Conservation (phyloP, 805 yeast genomes). For the Pichia cephalocereana region DNA sequence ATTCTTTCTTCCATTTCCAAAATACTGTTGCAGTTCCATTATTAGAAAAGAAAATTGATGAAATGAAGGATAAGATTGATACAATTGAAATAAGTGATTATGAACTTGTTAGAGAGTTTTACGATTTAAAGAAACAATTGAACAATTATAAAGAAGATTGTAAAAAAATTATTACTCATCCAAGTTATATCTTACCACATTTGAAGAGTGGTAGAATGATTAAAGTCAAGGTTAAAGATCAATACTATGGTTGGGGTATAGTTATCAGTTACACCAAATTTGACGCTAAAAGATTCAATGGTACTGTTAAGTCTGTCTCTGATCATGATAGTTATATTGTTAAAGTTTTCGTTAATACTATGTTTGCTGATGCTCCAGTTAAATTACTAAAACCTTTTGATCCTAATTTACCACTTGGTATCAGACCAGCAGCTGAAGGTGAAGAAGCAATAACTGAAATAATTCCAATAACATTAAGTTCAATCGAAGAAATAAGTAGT, state of each 20-base stretch:
- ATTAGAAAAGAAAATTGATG: slow-evolving; percentile 58
- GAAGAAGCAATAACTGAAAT: slow-evolving; percentile 68
- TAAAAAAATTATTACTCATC: slow-evolving; percentile 80
- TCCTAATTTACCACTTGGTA: slow-evolving; percentile 79
- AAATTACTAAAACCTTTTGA: slow-evolving; percentile 68
- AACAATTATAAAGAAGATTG: slow-evolving; percentile 65
- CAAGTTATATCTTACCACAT: slow-evolving; percentile 75
- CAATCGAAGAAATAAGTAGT: slow-evolving; percentile 68
- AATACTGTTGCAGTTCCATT: slow-evolving; percentile 85
- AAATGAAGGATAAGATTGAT: slow-evolving; percentile 40
- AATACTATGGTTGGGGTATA: slow-evolving; percentile 95
- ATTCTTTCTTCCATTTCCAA: slow-evolving; percentile 93
- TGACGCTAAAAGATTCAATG: slow-evolving; percentile 33
- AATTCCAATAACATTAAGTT: slow-evolving; percentile 76
- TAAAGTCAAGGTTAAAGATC: slow-evolving; percentile 48
- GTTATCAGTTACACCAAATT: slow-evolving; percentile 63
- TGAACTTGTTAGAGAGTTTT: slow-evolving; percentile 65
- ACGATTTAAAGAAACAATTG: slow-evolving; percentile 69
- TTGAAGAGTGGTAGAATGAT: slow-evolving; percentile 84
- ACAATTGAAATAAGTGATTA: slow-evolving; percentile 63
- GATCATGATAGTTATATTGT: slow-evolving; percentile 90
- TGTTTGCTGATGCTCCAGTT: slow-evolving; percentile 78
- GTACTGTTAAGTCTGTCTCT: slow-evolving; percentile 46
- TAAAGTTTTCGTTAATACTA: slow-evolving; percentile 68
- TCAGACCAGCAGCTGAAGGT: slow-evolving; percentile 69